Evolutionary conservation across 2,329 filamentous ascomycete genomes (phyloP).

Genomic region (Chalaropsis thielavioides): DNA sequence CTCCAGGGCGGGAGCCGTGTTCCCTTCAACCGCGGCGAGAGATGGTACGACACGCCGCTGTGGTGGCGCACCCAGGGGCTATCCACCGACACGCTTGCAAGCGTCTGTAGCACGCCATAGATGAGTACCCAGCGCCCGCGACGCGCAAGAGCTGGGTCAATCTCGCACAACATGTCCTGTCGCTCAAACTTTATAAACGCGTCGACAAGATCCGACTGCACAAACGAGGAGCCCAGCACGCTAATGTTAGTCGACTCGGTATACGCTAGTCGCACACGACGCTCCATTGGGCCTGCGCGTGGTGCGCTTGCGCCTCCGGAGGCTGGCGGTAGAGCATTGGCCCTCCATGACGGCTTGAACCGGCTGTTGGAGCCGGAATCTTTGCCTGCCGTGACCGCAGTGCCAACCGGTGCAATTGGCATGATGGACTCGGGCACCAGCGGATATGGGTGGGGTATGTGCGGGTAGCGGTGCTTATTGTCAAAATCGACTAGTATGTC

Average conservation of each 20-base stretch:
- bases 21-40: constrained; percentile 39
- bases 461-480: constrained; percentile 45
- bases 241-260: constrained; percentile 47
- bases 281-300: constrained; percentile 29
- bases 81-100: constrained; percentile 45
- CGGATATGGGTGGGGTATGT: constrained; percentile 53
- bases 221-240: constrained; percentile 37
- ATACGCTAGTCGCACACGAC: constrained; percentile 41
- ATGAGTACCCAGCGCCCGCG: constrained; percentile 47
- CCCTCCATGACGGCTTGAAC: constrained; percentile 22
- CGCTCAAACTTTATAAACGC: constrained; percentile 44
- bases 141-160: constrained; percentile 41
- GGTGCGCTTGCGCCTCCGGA: neutral
- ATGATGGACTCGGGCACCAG: constrained; percentile 42
- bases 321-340: neutral
- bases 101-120: constrained; percentile 45
- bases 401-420: constrained; percentile 17
- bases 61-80: constrained; percentile 37
- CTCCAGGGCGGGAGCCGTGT: constrained; percentile 42
- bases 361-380: constrained; percentile 10
- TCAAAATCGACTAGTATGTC: constrained; percentile 54
- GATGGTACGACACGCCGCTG: constrained; percentile 41
- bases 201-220: constrained; percentile 39
- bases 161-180: constrained; percentile 33
- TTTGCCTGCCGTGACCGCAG: neutral